Evolutionary conservation across 2,329 filamentous ascomycete species (phyloP), one percentile per base, ranked within the genome.

Genomic region (Verticillium nonalfalfae): DNA sequence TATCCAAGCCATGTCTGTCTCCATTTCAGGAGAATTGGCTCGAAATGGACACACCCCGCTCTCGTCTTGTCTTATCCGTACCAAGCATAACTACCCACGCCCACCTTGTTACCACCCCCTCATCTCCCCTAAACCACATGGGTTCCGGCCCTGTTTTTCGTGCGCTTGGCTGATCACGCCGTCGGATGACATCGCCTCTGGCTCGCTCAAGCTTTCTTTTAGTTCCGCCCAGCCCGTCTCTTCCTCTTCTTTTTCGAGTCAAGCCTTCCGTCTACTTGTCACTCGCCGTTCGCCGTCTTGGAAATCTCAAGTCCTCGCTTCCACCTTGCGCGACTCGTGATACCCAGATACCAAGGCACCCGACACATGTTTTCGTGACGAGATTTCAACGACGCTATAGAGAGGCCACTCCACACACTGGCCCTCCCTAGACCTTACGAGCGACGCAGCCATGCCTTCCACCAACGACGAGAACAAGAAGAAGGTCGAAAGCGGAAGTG

Each of bases 401-500:
- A 52, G n/a, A 18, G 21, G 10, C 45, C 6, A 40, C 39, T 11
- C 36, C 36, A 38, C n/a, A 40, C 39, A 15, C 18, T 31, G 18
- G 1, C n/a, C n/a, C 18, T 9, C 45, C 7, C 18, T 9, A 26
- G 7, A 35, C 38, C 34, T 15, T 9, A 34, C 54, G 26, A 56
- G 7, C 9, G 56, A 40, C 59, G 21, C 62, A 55, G 56, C 57
- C 45, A 50, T 61, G 54, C 35, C 45, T 10, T 21, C 18, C 58
- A 45, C 52, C 57, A 64, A 67, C 58, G 64, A 63, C 40, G 61
- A 63, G 18, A 59, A 71, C 14, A 56, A 62, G 52, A 62, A 65
- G 39, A 60, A 63, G 34, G 66, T 71, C 35, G 70, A 65, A 61
- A 35, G 67, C 40, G 70, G 74, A 61, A 68, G 70, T 4, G 26